Evolutionary conservation across 1,284 basidiomycete species (phyloP).

Genomic region (Cerrena zonata): DNA sequence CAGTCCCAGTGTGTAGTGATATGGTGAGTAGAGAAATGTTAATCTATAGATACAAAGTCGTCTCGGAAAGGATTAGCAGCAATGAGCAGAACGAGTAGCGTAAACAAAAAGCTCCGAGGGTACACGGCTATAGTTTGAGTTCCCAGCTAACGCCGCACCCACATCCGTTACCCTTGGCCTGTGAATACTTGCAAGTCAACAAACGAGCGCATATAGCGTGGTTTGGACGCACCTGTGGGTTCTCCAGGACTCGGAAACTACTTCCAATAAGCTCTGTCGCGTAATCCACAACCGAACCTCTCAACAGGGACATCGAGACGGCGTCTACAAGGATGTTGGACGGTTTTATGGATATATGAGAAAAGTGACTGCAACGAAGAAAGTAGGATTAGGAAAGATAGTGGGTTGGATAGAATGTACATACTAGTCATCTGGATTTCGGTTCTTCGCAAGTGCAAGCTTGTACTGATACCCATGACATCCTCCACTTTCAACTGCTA

Average conservation of each 20-base stretch:
- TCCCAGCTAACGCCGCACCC: slow-evolving; percentile 93
- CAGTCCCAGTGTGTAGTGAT: too few relatives aligned
- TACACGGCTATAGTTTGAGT: slow-evolving; percentile 40
- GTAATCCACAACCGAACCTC: slow-evolving; percentile 82
- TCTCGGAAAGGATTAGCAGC: background rate
- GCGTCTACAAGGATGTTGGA: slow-evolving; percentile 78
- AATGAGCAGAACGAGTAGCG: too few relatives aligned
- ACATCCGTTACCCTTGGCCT: slow-evolving; percentile 76
- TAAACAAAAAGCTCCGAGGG: too few relatives aligned
- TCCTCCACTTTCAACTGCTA: slow-evolving; percentile 83
- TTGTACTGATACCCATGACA: slow-evolving; percentile 94
- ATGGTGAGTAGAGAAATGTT: background rate
- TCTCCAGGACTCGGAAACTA: slow-evolving; percentile 73
- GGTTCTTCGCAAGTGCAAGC: slow-evolving; percentile 64
- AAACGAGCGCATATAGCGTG: background rate
- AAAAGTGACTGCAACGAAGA: slow-evolving; percentile 33
- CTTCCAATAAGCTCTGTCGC: slow-evolving; percentile 88
- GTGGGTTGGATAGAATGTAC: slow-evolving; percentile 21
- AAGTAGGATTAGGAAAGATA: slow-evolving; percentile 5
- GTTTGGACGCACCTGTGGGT: slow-evolving; percentile 52
- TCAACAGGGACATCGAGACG: slow-evolving; percentile 71
- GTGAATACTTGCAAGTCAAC: background rate
- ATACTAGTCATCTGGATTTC: slow-evolving; percentile 74
- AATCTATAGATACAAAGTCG: background rate
- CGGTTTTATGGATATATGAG: slow-evolving; percentile 61